phyloP scores from a whole-genome alignment of 1,284 basidiomycete species.

The Porodaedalea pini region DNA sequence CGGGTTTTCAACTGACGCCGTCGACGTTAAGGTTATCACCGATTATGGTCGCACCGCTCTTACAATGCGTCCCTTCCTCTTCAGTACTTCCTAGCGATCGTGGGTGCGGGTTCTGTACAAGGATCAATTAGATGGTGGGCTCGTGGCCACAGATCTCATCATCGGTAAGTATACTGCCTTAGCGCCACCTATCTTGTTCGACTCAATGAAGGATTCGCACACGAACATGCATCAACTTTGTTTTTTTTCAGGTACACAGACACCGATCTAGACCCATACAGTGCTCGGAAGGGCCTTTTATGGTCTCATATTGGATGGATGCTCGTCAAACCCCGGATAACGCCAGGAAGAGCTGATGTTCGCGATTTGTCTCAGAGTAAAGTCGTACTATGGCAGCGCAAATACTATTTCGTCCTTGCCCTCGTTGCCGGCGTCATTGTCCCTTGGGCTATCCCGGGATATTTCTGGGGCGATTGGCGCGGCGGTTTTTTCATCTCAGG shows the following conservation, averaged over 20 bases:
- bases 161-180: conserved; percentile 40
- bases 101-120: conserved; percentile 84
- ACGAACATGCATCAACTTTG: neutral
- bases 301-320: conserved; percentile 92
- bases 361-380: conserved; percentile 76
- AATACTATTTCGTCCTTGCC: conserved; percentile 66
- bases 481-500: conserved; percentile 83
- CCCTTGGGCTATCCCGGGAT: conserved; percentile 72
- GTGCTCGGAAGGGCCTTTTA: conserved; percentile 75
- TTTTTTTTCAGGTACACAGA: conserved; percentile 58
- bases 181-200: neutral
- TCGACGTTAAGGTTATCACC: conserved; percentile 68
- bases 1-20: neutral
- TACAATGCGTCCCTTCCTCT: conserved; percentile 79
- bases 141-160: conserved; percentile 86
- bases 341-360: conserved; percentile 74
- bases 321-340: conserved; percentile 75
- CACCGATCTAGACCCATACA: conserved; percentile 88
- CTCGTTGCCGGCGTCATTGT: conserved; percentile 67
- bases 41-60: conserved; percentile 87
- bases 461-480: conserved; percentile 79
- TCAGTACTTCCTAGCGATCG: conserved; percentile 71
- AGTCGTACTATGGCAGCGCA: conserved; percentile 83
- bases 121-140: conserved; percentile 93
- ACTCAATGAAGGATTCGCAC: neutral